A percentile compares a stretch with the other conserved stretches of the same genome.
phyloP scores from a whole-genome alignment of 192 early-diverging fungal species.

The Coemansia sp. region DNA sequence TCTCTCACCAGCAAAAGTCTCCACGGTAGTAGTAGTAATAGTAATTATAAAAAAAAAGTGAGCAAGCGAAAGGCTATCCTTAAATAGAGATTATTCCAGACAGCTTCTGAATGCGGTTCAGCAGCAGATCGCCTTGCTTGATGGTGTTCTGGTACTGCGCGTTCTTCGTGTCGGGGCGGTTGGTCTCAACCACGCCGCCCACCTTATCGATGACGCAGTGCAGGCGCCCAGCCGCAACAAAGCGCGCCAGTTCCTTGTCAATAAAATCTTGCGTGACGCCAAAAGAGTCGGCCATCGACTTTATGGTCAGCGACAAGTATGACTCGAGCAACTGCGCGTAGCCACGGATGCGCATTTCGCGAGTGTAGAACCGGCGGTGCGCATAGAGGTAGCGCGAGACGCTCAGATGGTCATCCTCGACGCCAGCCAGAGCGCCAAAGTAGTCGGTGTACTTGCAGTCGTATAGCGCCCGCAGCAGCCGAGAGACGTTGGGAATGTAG shows the following conservation, averaged over 20 bases:
- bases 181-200: conserved; percentile 95
- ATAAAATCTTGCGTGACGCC: conserved; percentile 95
- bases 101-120: conserved; percentile 97
- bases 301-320: conserved; percentile 91
- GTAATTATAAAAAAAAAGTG: not conserved
- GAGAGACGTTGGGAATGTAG: conserved; percentile 85
- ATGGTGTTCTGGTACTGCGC: conserved; percentile 96
- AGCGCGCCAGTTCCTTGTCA: conserved; percentile 94
- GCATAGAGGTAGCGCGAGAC: conserved; percentile 82
- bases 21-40: not conserved
- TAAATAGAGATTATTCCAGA: conserved; percentile 91
- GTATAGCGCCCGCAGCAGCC: conserved; percentile 87
- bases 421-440: conserved; percentile 82
- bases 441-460: conserved; percentile 93
- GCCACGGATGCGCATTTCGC: conserved; percentile 97
- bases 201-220: conserved; percentile 99
- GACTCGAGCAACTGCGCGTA: conserved; percentile 97
- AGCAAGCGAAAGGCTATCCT: not conserved
- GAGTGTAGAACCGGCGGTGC: conserved; percentile 92
- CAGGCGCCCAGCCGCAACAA: conserved; percentile 93
- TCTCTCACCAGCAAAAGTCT: not conserved
- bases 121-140: conserved; percentile 94
- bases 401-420: conserved; percentile 76
- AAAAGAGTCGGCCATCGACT: conserved; percentile 97
- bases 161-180: conserved; percentile 98